Base-by-base conservation (phyloP, 306 rosid species). In the Delonix regia region DNA sequence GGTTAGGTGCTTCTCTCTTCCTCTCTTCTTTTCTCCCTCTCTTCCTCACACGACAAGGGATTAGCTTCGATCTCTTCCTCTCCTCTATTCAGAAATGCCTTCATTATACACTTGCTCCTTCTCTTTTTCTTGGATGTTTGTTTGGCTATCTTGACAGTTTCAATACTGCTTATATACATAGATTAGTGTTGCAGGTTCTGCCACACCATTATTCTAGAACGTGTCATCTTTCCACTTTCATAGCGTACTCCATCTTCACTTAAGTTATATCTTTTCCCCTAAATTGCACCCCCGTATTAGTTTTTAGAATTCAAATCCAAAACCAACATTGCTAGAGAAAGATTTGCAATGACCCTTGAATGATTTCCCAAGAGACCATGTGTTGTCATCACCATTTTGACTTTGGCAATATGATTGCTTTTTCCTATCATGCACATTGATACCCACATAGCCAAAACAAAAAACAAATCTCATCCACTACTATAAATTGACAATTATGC, bases 401-500 rank as follows among this genome's bases (percentile, higher is more conserved):
- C 88, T 81, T 85, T 81, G 69, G 11, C 55, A 74, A 41, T 63
- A 38, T 51, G 44, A 66, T 57, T 80, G 44, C 63, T 60, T n/a
- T n/a, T n/a, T 79, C 81, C 65, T 34, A 34, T 34, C 71, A 60
- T 56, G 48, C 24, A 15, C 55, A 53, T 69, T 61, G 75, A 78
- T 77, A 1, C 14, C 51, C 69, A 72, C 14, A 75, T 30, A 38
- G 68, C 82, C 38, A n/a, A n/a, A n/a, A n/a, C n/a, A n/a, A n/a
- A 33, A 30, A 66, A 75, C 76, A n/a, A 34, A 59, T 69, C 83
- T 73, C 6, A 30, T 42, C 25, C 27, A 12, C 63, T 19, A 70
- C 83, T 90, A 88, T 92, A 92, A 85, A 90, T 90, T 84, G 84
- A n/a, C n/a, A n/a, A n/a, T n/a, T n/a, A n/a, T n/a, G n/a, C n/a